Evolutionary conservation across 202 grass and related monocot genomes (phyloP).

Genomic region (Hordeum pubiflorum): DNA sequence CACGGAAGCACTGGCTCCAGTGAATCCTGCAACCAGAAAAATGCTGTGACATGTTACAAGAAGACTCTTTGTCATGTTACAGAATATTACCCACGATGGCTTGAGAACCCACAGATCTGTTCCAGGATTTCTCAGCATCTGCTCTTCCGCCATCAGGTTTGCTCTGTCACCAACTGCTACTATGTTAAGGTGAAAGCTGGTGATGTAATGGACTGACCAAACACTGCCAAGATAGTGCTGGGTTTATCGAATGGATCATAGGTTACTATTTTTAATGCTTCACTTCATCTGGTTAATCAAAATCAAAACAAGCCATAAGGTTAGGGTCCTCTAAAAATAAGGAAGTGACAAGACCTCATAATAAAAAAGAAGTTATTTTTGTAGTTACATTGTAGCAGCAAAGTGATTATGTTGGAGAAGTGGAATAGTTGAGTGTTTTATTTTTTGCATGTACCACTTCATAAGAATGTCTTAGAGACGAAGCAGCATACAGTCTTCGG

Average conservation of each 20-base stretch:
- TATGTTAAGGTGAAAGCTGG: not conserved
- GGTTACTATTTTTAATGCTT: not conserved
- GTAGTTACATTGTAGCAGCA: not conserved
- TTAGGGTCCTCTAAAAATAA: not conserved
- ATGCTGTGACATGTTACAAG: not conserved
- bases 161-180: slow-evolving; percentile 10
- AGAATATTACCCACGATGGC: not conserved
- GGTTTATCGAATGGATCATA: slow-evolving; percentile 16
- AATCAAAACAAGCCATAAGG: not conserved
- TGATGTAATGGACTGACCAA: not conserved
- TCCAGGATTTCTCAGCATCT: slow-evolving; percentile 9
- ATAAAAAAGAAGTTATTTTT: not conserved
- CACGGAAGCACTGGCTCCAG: not conserved
- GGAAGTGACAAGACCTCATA: not conserved
- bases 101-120: not conserved
- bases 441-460: not conserved
- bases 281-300: not conserved
- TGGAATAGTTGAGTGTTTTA: not conserved
- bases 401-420: not conserved
- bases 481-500: not conserved
- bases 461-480: not conserved
- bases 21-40: not conserved
- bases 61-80: not conserved
- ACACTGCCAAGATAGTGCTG: slow-evolving; percentile 4
- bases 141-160: slow-evolving; percentile 11